phyloP scores from a whole-genome alignment of 2,329 filamentous ascomycete species.

The Furcasterigmium furcatum region DNA sequence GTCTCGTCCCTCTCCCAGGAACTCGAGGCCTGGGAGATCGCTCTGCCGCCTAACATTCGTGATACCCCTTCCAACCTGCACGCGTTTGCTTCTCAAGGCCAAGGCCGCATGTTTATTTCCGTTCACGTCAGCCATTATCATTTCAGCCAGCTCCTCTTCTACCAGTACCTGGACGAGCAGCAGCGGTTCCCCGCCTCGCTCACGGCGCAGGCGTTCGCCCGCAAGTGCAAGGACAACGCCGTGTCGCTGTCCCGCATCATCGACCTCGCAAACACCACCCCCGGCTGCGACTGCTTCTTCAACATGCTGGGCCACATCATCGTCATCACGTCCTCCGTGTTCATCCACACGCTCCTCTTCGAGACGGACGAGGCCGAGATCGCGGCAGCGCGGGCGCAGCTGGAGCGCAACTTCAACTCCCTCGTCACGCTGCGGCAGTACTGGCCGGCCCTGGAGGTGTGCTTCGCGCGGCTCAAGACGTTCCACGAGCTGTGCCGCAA shows the following conservation, averaged over 20 bases:
- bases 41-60: constrained; percentile 27
- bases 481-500: constrained; percentile 38
- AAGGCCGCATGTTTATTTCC: constrained; percentile 38
- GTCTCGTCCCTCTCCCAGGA: constrained; percentile 24
- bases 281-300: constrained; percentile 36
- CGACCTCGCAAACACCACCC: constrained; percentile 28
- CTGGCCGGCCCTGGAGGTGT: constrained; percentile 36
- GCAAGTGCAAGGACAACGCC: constrained; percentile 35
- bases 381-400: constrained; percentile 23
- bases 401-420: constrained; percentile 42
- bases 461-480: constrained; percentile 31
- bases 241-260: constrained; percentile 34
- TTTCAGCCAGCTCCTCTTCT: constrained; percentile 42
- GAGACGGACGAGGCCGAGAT: constrained; percentile 29
- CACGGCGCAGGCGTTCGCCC: constrained; percentile 22
- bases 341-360: constrained; percentile 42
- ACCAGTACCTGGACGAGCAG: constrained; percentile 34
- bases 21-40: constrained; percentile 29
- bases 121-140: constrained; percentile 44
- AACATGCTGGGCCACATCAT: constrained; percentile 42
- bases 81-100: constrained; percentile 28
- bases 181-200: constrained; percentile 17
- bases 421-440: constrained; percentile 33
- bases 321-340: constrained; percentile 41
- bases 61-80: constrained; percentile 35